Percentiles rank a stretch among this genome's conserved stretches.
phyloP scores from a whole-genome alignment of 352 stramenopile species.

The Phytophthora quininea region DNA sequence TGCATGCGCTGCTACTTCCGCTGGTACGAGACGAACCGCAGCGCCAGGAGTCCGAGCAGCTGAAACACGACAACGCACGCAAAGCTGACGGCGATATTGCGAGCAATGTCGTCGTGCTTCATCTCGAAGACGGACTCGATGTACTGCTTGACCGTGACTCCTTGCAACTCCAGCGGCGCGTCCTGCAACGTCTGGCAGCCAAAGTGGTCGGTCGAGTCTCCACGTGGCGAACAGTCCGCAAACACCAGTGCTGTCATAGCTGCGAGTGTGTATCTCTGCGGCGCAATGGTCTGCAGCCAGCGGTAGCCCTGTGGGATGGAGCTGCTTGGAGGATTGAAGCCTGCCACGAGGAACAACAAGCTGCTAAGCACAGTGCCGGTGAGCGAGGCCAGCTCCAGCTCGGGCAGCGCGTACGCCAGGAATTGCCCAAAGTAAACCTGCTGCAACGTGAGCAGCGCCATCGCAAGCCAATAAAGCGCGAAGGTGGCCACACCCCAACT shows the following conservation, averaged over 20 bases:
- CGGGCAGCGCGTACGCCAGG: slow-evolving; percentile 28
- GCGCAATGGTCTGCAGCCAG: slow-evolving; percentile 30
- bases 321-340: slow-evolving; percentile 38
- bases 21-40: slow-evolving; percentile 43
- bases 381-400: slow-evolving; percentile 29
- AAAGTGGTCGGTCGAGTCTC: slow-evolving; percentile 1
- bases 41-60: slow-evolving; percentile 27
- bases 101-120: slow-evolving; percentile 29
- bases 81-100: slow-evolving; percentile 26
- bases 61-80: slow-evolving; percentile 31
- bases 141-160: slow-evolving; percentile 33
- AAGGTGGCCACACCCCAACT: slow-evolving; percentile 24
- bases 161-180: slow-evolving; percentile 15
- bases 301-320: slow-evolving; percentile 27
- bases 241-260: slow-evolving; percentile 21
- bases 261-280: slow-evolving; percentile 25
- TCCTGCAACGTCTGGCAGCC: slow-evolving; percentile 22
- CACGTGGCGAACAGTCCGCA: slow-evolving; percentile 15
- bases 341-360: slow-evolving; percentile 48
- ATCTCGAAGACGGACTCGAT: slow-evolving; percentile 41
- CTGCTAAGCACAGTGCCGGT: slow-evolving; percentile 33
- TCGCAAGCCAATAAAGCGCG: slow-evolving; percentile 32
- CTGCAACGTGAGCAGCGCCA: slow-evolving; percentile 27
- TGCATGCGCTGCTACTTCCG: slow-evolving; percentile 20
- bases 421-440: slow-evolving; percentile 43